These are phyloP conservation scores for Calonectria pseudoturangicola DNA, from an alignment of 2,329 filamentous ascomycete species.

Conservation along the genomic window DNA sequence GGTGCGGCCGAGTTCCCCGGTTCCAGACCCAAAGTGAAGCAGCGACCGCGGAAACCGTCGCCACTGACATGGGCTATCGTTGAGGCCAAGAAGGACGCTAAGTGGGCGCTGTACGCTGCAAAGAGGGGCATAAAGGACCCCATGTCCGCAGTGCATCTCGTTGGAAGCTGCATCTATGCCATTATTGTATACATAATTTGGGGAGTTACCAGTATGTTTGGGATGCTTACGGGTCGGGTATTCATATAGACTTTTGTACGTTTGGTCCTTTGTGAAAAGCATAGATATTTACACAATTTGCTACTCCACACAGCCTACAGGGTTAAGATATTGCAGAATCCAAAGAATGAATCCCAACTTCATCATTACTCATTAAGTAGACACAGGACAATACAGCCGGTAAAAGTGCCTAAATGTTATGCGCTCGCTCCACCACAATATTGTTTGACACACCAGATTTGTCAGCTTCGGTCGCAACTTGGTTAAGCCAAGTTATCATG, in stretches of 20 bases:
- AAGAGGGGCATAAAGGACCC: slow-evolving; percentile 46
- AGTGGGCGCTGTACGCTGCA: slow-evolving; percentile 45
- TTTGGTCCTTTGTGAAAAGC: too few relatives aligned
- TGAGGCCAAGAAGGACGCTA: slow-evolving; percentile 45
- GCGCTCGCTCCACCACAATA: too few relatives aligned
- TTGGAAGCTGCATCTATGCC: slow-evolving; percentile 39
- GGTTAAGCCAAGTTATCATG: too few relatives aligned
- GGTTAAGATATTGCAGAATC: too few relatives aligned
- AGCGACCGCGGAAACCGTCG: slow-evolving; percentile 48
- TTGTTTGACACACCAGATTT: too few relatives aligned
- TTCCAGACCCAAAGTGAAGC: slow-evolving; percentile 49
- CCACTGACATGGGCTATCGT: slow-evolving; percentile 49
- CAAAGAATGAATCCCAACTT: too few relatives aligned
- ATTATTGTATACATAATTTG: slow-evolving; percentile 5
- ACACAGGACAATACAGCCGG: too few relatives aligned
- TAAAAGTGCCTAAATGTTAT: too few relatives aligned
- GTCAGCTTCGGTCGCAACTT: too few relatives aligned
- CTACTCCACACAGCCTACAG: too few relatives aligned
- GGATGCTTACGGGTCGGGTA: neutral
- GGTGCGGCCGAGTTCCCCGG: slow-evolving; percentile 54
- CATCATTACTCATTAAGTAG: too few relatives aligned
- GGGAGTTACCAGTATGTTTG: neutral
- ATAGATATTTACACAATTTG: too few relatives aligned
- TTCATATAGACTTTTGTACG: neutral
- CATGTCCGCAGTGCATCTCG: slow-evolving; percentile 35